A percentile compares a stretch with the other conserved stretches of the same genome.
phyloP scores from a whole-genome alignment of 139 green algal species.

The Gonium pectorale region DNA sequence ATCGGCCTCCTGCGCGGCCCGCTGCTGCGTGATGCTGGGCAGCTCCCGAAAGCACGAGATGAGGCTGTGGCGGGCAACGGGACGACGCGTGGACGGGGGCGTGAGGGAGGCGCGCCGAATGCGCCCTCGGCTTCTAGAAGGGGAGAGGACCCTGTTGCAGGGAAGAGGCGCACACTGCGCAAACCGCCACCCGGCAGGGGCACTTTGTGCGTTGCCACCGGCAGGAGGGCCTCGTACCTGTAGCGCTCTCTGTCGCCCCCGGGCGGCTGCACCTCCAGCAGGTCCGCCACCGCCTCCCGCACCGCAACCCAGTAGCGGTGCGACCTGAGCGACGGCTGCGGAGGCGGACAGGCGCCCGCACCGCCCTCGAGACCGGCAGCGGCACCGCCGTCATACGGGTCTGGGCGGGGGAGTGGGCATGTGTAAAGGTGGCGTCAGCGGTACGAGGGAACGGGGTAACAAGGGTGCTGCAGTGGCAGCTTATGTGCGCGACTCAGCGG shows the following conservation, averaged over 20 bases:
- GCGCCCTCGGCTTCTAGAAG: too few relatives aligned
- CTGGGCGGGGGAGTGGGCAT: neutral
- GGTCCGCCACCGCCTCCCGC: neutral
- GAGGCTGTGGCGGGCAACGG: slow-evolving; percentile 5
- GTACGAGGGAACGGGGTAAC: neutral
- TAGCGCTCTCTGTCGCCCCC: slow-evolving; percentile 25
- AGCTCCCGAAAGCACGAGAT: slow-evolving; percentile 57
- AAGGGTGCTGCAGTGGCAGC: neutral
- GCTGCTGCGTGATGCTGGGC: slow-evolving; percentile 32
- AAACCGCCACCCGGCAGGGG: too few relatives aligned
- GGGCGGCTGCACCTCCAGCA: slow-evolving; percentile 24
- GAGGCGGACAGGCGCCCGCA: too few relatives aligned
- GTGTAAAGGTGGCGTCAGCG: neutral
- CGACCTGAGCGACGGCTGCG: too few relatives aligned
- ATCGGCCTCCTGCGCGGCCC: neutral
- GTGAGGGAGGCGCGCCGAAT: too few relatives aligned
- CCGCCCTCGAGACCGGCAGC: too few relatives aligned
- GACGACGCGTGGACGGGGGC: too few relatives aligned
- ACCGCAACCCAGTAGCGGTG: neutral
- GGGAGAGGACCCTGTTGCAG: too few relatives aligned
- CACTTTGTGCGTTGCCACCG: too few relatives aligned
- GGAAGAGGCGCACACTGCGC: too few relatives aligned
- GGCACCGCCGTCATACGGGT: too few relatives aligned
- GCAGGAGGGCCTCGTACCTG: slow-evolving; percentile 6
- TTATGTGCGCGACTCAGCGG: neutral